These are phyloP conservation scores for Jatropha curcas DNA, from an alignment of 345 rosid species.

Conservation along the genomic window DNA sequence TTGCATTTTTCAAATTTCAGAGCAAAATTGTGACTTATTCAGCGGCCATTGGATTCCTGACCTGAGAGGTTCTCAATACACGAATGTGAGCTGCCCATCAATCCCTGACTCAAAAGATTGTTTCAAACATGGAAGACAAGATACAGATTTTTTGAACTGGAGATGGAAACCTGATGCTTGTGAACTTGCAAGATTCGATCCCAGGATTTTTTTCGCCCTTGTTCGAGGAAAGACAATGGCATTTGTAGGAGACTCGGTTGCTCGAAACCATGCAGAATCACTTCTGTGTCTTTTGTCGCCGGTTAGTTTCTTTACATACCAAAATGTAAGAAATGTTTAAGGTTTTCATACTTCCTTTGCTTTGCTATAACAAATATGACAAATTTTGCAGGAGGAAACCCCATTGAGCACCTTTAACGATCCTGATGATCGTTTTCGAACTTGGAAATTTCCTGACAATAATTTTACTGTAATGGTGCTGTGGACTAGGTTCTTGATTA, in stretches of 20 bases:
- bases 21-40: slow-evolving; percentile 51
- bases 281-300: slow-evolving; percentile 79
- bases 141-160: slow-evolving; percentile 74
- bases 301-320: slow-evolving; percentile 32
- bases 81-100: slow-evolving; percentile 65
- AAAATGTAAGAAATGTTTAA: too few relatives aligned
- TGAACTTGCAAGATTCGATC: slow-evolving; percentile 66
- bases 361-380: background rate
- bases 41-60: slow-evolving; percentile 77
- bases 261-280: slow-evolving; percentile 84
- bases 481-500: slow-evolving; percentile 67
- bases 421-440: slow-evolving; percentile 51
- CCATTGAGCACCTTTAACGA: slow-evolving; percentile 54
- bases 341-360: too few relatives aligned
- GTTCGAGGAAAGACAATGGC: slow-evolving; percentile 73
- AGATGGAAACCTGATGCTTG: slow-evolving; percentile 87
- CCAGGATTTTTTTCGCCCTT: slow-evolving; percentile 48
- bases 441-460: slow-evolving; percentile 70
- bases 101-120: slow-evolving; percentile 79
- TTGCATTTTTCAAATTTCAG: background rate
- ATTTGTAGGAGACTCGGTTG: slow-evolving; percentile 86
- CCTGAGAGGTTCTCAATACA: slow-evolving; percentile 46
- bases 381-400: slow-evolving; percentile 54
- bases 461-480: slow-evolving; percentile 62
- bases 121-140: slow-evolving; percentile 64